Conservation (phyloP, 305 asterid genomes). For the Solanum aculeatissimum region DNA sequence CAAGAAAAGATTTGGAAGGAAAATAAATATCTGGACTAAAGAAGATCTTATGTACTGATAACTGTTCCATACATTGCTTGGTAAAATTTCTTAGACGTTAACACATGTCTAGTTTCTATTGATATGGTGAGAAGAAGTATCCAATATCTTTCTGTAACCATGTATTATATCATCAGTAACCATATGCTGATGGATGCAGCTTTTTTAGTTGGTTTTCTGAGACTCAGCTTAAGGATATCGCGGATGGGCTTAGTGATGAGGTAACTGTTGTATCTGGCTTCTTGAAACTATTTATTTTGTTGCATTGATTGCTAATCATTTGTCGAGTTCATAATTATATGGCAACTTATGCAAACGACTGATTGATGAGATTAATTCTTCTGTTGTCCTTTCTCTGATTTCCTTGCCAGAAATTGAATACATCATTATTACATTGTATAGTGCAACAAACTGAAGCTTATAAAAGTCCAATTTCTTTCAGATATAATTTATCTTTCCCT, state of each 20-base stretch:
- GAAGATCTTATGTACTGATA: neutral
- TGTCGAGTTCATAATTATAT: neutral
- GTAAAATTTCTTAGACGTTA: neutral
- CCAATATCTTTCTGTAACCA: neutral
- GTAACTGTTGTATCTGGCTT: conserved; percentile 18
- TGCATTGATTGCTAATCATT: neutral
- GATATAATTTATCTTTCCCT: neutral
- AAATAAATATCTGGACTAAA: neutral
- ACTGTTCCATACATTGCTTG: neutral
- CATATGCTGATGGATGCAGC: conserved; percentile 32
- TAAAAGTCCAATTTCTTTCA: neutral
- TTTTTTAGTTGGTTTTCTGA: conserved; percentile 54
- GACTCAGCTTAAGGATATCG: conserved; percentile 24
- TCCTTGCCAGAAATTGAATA: neutral
- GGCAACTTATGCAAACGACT: neutral
- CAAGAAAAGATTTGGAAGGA: neutral
- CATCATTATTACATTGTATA: too few relatives aligned
- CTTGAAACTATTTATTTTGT: neutral
- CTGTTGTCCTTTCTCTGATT: neutral
- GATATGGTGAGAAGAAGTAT: neutral
- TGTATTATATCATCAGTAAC: neutral
- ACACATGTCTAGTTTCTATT: neutral
- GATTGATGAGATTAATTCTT: neutral
- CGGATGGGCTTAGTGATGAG: conserved; percentile 34
- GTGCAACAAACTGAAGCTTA: neutral